Evolutionary conservation across 148 eudicot species (phyloP), one percentile per base, ranked within the genome.

Genomic region (Talinum fruticosum): DNA sequence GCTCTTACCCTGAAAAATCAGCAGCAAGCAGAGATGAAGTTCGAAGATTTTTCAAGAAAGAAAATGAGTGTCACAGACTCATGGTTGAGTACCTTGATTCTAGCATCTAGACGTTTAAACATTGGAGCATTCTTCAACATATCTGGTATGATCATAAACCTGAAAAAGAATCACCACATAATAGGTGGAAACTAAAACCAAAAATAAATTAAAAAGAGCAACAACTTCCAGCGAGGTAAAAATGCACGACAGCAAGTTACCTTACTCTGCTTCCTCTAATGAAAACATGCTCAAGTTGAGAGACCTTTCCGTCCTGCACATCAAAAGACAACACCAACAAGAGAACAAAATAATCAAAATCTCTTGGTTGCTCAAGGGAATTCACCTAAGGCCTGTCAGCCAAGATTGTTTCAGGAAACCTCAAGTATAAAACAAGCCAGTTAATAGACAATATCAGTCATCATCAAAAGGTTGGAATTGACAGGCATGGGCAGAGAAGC

Each of bases 41-140:
- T n/a, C 24, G n/a, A 15, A 14, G 57, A 41, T 4, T 2, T 1
- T 2, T 41, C 47, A 51, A 41, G 30, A 37, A 34, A 62, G 16
- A 76, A 38, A 38, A 7, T 61, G 26, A 21, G 21, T 74, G 54
- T 38, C 21, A 15, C 65, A 73, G n/a, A n/a, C n/a, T n/a, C 51
- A 72, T 12, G 47, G 44, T 13, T 18, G 45, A 38, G 49, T 81
- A 93, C 99, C 97, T 96, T 96, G 71, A 96, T 96, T 82, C 86
- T 93, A 69, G 99, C 91, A 81, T 93, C 99, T 76, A 93, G 85
- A 66, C 93, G 97, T 82, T 96, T 96, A 84, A 96, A 96, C 97
- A 96, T 96, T 4, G 99, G 99, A 79, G 99, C 99, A 89, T 96
- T 96, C 89, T 93, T 93, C 82, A 96, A 88, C 99, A 96, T 96